Evolutionary conservation across 2,329 filamentous ascomycete genomes (phyloP).

Genomic region (Venturia nashicola): DNA sequence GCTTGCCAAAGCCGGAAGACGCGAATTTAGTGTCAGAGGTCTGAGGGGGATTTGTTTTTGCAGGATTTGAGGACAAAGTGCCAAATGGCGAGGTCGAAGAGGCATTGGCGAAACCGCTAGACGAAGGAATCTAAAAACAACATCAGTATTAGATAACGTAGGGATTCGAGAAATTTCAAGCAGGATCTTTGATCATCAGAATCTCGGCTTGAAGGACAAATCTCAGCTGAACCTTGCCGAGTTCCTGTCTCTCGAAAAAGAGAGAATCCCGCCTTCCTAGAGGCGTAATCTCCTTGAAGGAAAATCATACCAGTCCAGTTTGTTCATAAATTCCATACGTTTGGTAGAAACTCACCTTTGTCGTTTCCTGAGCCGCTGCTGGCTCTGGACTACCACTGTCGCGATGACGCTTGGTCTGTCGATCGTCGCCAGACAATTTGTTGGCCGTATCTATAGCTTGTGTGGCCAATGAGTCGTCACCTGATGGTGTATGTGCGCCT

Average conservation of each 20-base stretch:
- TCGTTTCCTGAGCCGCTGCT: not conserved
- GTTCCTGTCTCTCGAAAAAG: not conserved
- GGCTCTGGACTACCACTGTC: constrained; percentile 19
- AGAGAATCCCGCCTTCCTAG: not conserved
- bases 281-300: not conserved
- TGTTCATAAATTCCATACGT: not conserved
- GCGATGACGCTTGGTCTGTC: constrained; percentile 23
- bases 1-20: constrained; percentile 8
- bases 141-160: not conserved
- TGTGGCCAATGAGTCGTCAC: not conserved
- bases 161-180: not conserved
- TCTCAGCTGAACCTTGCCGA: not conserved
- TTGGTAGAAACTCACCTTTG: not conserved
- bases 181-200: not conserved
- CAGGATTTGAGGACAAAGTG: constrained; percentile 19
- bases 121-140: constrained; percentile 19
- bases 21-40: constrained; percentile 12
- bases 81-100: constrained; percentile 37
- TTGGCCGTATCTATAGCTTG: not conserved
- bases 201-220: not conserved
- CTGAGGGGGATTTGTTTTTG: not conserved
- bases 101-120: constrained; percentile 32
- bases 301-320: not conserved
- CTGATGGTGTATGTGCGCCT: constrained; percentile 8
- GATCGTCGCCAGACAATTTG: constrained; percentile 16